phyloP scores from a whole-genome alignment of 345 rosid species.

The Melaleuca alternifolia region DNA sequence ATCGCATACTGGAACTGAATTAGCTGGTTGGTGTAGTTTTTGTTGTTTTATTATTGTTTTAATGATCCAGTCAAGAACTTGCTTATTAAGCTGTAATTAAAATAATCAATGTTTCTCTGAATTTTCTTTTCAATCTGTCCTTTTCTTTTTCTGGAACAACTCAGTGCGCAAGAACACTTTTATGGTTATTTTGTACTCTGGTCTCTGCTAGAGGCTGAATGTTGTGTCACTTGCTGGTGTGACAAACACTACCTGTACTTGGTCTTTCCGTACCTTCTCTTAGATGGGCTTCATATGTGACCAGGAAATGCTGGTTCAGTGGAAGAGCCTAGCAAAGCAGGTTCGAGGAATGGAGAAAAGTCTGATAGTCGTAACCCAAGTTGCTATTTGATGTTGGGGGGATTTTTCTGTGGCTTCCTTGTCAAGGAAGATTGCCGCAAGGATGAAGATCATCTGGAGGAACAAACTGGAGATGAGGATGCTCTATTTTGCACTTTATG shows the following conservation, averaged over 20 bases:
- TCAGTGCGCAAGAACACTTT: not conserved
- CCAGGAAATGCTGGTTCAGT: slow-evolving; percentile 37
- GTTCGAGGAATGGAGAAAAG: slow-evolving; percentile 23
- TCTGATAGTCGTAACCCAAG: slow-evolving; percentile 29
- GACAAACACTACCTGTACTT: not conserved
- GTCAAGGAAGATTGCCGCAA: slow-evolving; percentile 61
- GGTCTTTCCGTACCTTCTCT: not conserved
- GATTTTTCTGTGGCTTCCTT: slow-evolving; percentile 56
- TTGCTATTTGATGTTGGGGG: slow-evolving; percentile 34
- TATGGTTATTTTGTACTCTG: not conserved
- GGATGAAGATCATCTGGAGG: slow-evolving; percentile 34
- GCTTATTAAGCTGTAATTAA: not conserved
- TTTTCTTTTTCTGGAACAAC: not conserved
- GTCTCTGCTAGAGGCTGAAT: not conserved
- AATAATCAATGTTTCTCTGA: not conserved
- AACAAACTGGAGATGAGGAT: slow-evolving; percentile 52
- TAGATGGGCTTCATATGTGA: not conserved
- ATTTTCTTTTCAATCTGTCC: not conserved
- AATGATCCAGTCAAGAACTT: not conserved
- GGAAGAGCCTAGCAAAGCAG: slow-evolving; percentile 42
- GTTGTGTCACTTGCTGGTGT: not conserved
- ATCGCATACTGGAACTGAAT: slow-evolving; percentile 37
- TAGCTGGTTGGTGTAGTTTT: slow-evolving; percentile 25
- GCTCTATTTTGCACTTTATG: slow-evolving; percentile 84
- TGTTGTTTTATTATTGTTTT: not conserved